Percentiles rank a stretch among this genome's conserved stretches.
Conservation (phyloP, 805 yeast genomes). For the Suhomyces kilbournensis region DNA sequence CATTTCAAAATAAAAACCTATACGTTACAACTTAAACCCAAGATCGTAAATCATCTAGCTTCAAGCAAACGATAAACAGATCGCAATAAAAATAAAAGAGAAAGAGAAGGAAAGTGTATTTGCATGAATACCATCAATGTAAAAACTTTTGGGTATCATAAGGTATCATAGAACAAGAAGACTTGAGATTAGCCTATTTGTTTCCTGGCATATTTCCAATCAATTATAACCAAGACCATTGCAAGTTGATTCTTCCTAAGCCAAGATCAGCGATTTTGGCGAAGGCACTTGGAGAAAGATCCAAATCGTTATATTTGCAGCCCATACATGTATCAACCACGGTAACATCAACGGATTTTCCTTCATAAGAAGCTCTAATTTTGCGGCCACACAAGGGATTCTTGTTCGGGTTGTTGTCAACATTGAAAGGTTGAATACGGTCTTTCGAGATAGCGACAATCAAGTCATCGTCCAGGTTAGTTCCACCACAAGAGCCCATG, state of each 20-base stretch:
- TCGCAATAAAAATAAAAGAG: not conserved
- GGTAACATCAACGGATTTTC: slow-evolving; percentile 53
- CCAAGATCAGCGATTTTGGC: slow-evolving; percentile 45
- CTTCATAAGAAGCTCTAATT: slow-evolving; percentile 45
- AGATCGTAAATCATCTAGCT: slow-evolving; percentile 1
- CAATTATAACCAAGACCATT: slow-evolving; percentile 41
- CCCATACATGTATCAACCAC: slow-evolving; percentile 59
- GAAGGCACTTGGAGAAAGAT: slow-evolving; percentile 62
- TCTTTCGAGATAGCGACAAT: slow-evolving; percentile 51
- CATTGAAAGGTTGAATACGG: slow-evolving; percentile 35
- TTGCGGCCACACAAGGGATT: slow-evolving; percentile 53
- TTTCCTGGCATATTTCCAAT: not conserved
- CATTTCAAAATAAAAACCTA: not conserved
- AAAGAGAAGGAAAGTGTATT: not conserved
- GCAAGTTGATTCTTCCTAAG: slow-evolving; percentile 52
- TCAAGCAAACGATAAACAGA: not conserved
- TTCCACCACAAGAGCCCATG: slow-evolving; percentile 55
- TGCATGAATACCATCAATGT: not conserved
- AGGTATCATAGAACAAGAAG: not conserved
- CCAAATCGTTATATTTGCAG: slow-evolving; percentile 49
- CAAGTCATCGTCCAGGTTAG: slow-evolving; percentile 44
- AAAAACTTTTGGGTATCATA: not conserved
- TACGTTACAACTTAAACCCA: not conserved
- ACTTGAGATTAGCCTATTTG: not conserved
- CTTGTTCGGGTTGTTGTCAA: slow-evolving; percentile 38